phyloP scores from a whole-genome alignment of 2,329 filamentous ascomycete genomes.

The Bisporella sp. region DNA sequence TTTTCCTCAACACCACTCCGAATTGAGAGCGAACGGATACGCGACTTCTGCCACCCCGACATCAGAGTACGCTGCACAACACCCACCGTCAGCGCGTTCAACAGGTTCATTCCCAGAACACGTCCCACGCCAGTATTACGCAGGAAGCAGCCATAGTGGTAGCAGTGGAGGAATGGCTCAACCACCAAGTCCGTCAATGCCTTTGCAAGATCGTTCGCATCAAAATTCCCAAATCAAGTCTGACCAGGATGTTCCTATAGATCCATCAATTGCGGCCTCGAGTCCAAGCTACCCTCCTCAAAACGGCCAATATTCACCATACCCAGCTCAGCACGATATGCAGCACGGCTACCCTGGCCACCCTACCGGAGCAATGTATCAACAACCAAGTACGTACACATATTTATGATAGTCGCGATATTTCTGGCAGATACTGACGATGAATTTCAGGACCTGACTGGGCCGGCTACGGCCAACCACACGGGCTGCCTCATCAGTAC shows the following conservation, averaged over 20 bases:
- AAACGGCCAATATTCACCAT: slow-evolving; percentile 71
- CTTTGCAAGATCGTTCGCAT: slow-evolving; percentile 72
- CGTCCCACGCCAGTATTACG: slow-evolving; percentile 77
- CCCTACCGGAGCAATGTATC: slow-evolving; percentile 53
- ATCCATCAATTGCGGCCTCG: slow-evolving; percentile 91
- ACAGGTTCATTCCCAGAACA: slow-evolving; percentile 75
- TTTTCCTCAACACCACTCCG: slow-evolving; percentile 57
- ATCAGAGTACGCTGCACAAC: slow-evolving; percentile 75
- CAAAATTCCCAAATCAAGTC: slow-evolving; percentile 74
- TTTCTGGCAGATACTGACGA: not conserved
- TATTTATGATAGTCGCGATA: not conserved
- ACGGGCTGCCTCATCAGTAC: slow-evolving; percentile 26
- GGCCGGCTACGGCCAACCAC: slow-evolving; percentile 52
- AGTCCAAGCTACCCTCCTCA: slow-evolving; percentile 85
- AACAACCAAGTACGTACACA: slow-evolving; percentile 42
- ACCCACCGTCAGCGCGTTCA: slow-evolving; percentile 69
- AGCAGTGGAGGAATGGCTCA: slow-evolving; percentile 90
- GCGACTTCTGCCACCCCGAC: slow-evolving; percentile 74
- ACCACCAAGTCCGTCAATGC: slow-evolving; percentile 96
- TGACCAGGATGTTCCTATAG: slow-evolving; percentile 98
- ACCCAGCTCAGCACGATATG: slow-evolving; percentile 82
- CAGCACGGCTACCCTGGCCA: slow-evolving; percentile 65
- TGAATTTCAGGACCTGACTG: slow-evolving; percentile 56
- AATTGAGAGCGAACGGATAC: slow-evolving; percentile 53
- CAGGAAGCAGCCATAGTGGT: slow-evolving; percentile 64